These are phyloP conservation scores for Atkinsonella texensis DNA, from an alignment of 2,329 filamentous ascomycete genomes.

Conservation along the genomic window DNA sequence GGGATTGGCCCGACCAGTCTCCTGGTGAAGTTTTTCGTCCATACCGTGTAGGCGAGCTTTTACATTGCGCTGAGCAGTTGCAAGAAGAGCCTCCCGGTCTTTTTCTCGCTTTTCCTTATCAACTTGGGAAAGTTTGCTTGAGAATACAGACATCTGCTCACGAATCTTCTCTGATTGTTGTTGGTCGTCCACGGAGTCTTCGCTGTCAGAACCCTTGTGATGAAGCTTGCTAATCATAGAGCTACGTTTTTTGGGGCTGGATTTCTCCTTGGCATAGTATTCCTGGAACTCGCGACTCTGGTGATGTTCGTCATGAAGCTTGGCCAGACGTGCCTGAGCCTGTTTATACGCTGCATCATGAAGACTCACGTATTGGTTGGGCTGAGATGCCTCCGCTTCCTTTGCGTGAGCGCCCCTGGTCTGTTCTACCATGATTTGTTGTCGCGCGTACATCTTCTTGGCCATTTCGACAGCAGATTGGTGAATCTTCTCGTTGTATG, in stretches of 20 bases:
- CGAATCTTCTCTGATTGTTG: conserved; percentile 61
- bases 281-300: conserved; percentile 54
- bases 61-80: conserved; percentile 78
- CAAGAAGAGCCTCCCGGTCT: conserved; percentile 65
- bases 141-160: conserved; percentile 69
- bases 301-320: conserved; percentile 60
- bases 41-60: conserved; percentile 64
- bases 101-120: conserved; percentile 62
- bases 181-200: conserved; percentile 52
- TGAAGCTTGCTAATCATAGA: conserved; percentile 43
- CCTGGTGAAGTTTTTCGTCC: conserved; percentile 66
- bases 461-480: conserved; percentile 86
- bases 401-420: conserved; percentile 28
- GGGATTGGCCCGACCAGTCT: conserved; percentile 63
- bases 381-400: conserved; percentile 24
- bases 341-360: conserved; percentile 82
- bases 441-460: conserved; percentile 66
- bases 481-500: conserved; percentile 58
- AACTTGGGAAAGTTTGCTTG: conserved; percentile 51
- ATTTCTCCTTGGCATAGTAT: conserved; percentile 54
- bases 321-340: conserved; percentile 71
- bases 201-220: conserved; percentile 51
- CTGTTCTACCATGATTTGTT: conserved; percentile 49
- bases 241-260: conserved; percentile 30
- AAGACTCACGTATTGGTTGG: conserved; percentile 49